Base-by-base conservation (phyloP, 306 rosid species). In the Senna tora region DNA sequence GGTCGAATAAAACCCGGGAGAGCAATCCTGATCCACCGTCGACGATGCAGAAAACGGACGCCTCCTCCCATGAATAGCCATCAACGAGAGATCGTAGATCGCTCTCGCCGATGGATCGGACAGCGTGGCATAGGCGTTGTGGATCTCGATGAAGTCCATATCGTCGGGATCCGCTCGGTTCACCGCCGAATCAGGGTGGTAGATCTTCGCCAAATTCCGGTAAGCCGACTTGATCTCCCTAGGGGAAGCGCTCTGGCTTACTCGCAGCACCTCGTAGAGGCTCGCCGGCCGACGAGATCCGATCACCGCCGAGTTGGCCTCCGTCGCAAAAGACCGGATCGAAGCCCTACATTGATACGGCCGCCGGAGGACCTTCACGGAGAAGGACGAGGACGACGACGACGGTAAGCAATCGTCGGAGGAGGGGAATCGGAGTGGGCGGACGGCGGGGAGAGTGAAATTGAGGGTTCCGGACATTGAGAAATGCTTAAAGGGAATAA, bases 71-170 rank as follows among this genome's bases (percentile, higher is more conserved):
- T 6, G 55, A 10, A 54, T 77, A 5, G 73, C 82, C 25, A 72
- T 46, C 81, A 93, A 3, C 5, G 92, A 80, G 15, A 82, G 57
- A 52, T 93, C 98, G 17, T 93, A 93, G 13, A 72, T 22, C 11
- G 87, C 88, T 52, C 98, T 85, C 2, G 97, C 77, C 0, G 88
- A 85, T 8, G 97, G 97, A 82, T 93, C 97, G 0, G 91, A 89
- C 3, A 94, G 95, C 55, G 97, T 91, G 50, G 87, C 87, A 10
- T 91, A 94, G 5, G 96, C 97, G 76, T 85, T 76, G 58, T 85
- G 88, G 63, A 94, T 87, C 90, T 82, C 83, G 15, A 93, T 86
- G 82, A 93, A 93, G 38, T 84, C 85, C 2, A 59, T 75, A 28
- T 81, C 88, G 51, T 76, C 86, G 7, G 53, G 41, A 4, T 74